A percentile compares a stretch with the other conserved stretches of the same genome.
These are phyloP conservation scores for Malassezia nana DNA, from an alignment of 1,284 basidiomycete genomes.

Conservation along the genomic window DNA sequence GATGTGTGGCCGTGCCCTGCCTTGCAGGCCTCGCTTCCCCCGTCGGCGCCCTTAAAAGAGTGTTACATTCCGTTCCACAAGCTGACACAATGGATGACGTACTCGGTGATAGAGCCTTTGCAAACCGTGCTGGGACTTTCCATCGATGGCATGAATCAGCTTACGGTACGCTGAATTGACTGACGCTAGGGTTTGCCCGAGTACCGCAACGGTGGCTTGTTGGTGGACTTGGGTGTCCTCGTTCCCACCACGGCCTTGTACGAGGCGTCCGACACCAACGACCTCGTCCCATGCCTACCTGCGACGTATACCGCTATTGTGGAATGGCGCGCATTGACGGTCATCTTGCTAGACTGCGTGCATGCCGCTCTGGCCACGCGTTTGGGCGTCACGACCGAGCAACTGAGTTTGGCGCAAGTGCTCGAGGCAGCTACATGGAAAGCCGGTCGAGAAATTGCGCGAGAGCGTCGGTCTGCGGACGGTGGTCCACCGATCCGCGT, in stretches of 20 bases:
- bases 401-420: background rate
- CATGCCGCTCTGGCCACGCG: background rate
- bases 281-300: background rate
- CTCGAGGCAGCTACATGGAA: background rate
- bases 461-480: background rate
- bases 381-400: background rate
- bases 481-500: background rate
- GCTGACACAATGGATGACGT: background rate
- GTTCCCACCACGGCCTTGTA: background rate
- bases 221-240: background rate
- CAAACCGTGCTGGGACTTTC: background rate
- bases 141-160: background rate
- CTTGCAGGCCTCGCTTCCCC: background rate
- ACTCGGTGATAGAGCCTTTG: background rate
- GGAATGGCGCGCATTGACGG: background rate
- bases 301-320: background rate
- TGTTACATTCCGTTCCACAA: background rate
- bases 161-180: background rate
- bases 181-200: background rate
- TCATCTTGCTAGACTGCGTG: background rate
- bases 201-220: background rate
- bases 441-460: background rate
- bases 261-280: background rate
- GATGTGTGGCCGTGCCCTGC: background rate
- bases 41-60: background rate